Conservation (phyloP, 2,329 filamentous ascomycete species). For the Talaromyces sp. region DNA sequence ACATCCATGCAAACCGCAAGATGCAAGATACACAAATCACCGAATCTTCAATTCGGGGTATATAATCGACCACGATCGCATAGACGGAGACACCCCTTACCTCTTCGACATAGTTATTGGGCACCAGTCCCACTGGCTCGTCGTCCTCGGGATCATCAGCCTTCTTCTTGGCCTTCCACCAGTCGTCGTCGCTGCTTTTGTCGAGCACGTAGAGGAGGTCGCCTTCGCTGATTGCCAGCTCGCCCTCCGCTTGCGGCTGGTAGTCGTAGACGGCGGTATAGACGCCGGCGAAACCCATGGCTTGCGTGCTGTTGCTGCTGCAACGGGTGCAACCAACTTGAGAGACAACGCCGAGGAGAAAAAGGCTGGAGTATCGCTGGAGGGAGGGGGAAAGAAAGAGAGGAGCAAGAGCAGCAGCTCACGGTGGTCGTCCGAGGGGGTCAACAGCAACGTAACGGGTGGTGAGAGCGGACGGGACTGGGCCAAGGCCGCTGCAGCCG, state of each 20-base stretch:
- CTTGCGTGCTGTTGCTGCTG: not conserved
- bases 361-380: not conserved
- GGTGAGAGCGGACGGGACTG: not conserved
- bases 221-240: slow-evolving; percentile 77
- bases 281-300: slow-evolving; percentile 87
- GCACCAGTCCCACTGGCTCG: slow-evolving; percentile 82
- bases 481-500: not conserved
- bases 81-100: slow-evolving; percentile 45
- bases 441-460: not conserved
- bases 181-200: slow-evolving; percentile 71
- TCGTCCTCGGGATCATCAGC: slow-evolving; percentile 75
- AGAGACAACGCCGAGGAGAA: not conserved
- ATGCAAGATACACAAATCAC: not conserved
- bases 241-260: slow-evolving; percentile 74
- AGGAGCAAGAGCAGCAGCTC: not conserved
- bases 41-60: not conserved
- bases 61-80: not conserved
- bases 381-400: not conserved
- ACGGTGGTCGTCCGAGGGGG: not conserved
- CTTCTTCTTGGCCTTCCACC: slow-evolving; percentile 97
- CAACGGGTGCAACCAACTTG: slow-evolving; percentile 7
- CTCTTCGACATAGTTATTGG: slow-evolving; percentile 93
- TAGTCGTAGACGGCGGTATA: slow-evolving; percentile 93
- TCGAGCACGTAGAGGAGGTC: slow-evolving; percentile 85
- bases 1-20: not conserved